Evolutionary conservation across 2,329 filamentous ascomycete genomes (phyloP), one percentile per base, ranked within the genome.

Genomic region (Daldinia sp.): DNA sequence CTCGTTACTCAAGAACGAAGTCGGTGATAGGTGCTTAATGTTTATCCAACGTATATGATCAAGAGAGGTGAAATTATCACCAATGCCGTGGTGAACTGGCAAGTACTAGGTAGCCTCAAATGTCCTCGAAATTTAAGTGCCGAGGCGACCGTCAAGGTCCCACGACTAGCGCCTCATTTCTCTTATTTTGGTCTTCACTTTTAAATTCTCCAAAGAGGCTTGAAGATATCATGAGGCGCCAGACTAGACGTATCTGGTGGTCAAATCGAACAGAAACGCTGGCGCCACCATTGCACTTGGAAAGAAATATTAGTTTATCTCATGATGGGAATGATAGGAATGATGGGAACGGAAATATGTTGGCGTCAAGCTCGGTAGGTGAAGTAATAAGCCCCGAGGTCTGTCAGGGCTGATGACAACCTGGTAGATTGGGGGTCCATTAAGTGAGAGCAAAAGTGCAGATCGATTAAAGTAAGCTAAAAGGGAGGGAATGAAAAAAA

Each of bases 371-470:
- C 45, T 63, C 37, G 54, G 60, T 45, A 60, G 43, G 47, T 55
- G 30, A 63, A 67, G 64, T 60, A 64, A 64, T 58, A 64, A 55
- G 57, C 58, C 58, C 64, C 64, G 61, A 67, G 47, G 57, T 49
- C 34, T 58, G 48, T 56, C 53, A 55, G 47, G 61, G 61, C 51
- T 64, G 57, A 58, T 58, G 57, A 39, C 30, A 49, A 61, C 47
- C 54, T 56, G 52, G 29, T 52, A 54, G 53, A 61, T 61, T 37
- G 62, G 58, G 41, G 37, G 45, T 51, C 35, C 30, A 34, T 51
- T n/a, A 5, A 51, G 52, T 39, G 41, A 57, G 56, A 48, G 11
- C 8, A 21, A 30, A 47, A 32, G 23, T 27, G 51, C 35, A 37
- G 25, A 34, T 58, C 50, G 49, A 55, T 41, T 35, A 52, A 34